Evolutionary conservation across 805 yeast species (phyloP).

Genomic region (Suhomyces emberorum): DNA sequence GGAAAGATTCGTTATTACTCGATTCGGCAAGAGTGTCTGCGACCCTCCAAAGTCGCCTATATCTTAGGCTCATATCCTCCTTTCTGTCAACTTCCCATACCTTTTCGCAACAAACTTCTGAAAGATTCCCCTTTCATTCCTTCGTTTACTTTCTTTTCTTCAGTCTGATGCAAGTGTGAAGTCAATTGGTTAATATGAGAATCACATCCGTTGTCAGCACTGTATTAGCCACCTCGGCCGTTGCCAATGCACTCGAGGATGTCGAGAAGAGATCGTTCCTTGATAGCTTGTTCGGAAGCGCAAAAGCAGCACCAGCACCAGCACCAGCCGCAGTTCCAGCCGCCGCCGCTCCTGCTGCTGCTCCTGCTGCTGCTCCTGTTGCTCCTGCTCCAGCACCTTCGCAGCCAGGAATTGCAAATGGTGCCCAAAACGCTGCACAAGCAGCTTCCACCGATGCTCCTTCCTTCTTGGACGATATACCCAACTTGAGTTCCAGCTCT

Average conservation of each 20-base stretch:
- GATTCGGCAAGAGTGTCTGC: slow-evolving; percentile 4
- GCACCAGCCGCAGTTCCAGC: slow-evolving; percentile 8
- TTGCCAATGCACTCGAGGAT: slow-evolving; percentile 15
- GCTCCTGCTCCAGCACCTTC: slow-evolving; percentile 1
- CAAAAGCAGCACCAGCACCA: slow-evolving; percentile 9
- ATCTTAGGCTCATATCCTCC: not conserved
- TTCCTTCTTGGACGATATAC: not conserved
- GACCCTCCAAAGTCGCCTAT: not conserved
- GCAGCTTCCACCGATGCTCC: not conserved
- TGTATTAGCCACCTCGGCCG: slow-evolving; percentile 22
- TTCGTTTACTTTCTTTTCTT: slow-evolving; percentile 2
- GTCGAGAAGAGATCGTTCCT: slow-evolving; percentile 11
- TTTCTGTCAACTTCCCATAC: not conserved
- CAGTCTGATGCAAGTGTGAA: slow-evolving; percentile 8
- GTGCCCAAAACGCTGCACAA: too few relatives aligned
- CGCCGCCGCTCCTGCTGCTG: slow-evolving; percentile 6
- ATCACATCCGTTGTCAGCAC: slow-evolving; percentile 21
- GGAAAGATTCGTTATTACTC: slow-evolving; percentile 4
- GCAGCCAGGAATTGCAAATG: too few relatives aligned
- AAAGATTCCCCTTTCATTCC: slow-evolving; percentile 1
- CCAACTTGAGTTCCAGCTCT: slow-evolving; percentile 4
- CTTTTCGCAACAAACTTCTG: not conserved
- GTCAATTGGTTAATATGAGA: slow-evolving; percentile 17
- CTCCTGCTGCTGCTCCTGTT: slow-evolving; percentile 1
- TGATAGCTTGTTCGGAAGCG: slow-evolving; percentile 9